Evolutionary conservation across 495 filamentous ascomycete genomes (phyloP).

Genomic region (Tuber brumale): DNA sequence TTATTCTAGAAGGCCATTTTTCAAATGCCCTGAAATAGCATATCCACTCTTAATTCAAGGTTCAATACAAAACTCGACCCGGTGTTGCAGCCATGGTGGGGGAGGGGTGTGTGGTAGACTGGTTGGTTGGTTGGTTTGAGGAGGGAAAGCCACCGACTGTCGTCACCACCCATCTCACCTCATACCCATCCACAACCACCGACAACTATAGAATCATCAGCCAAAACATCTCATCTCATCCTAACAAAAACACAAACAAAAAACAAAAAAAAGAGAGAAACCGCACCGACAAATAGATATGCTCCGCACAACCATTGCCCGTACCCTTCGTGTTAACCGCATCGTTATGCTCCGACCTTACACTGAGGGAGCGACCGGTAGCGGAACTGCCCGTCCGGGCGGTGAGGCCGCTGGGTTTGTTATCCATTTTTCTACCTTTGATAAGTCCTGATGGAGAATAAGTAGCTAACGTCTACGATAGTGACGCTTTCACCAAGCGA

Average conservation of each 20-base stretch:
- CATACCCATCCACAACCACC: background rate
- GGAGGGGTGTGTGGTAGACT: background rate
- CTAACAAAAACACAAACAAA: conserved; percentile 10
- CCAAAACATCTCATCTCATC: conserved; percentile 1
- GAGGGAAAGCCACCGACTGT: background rate
- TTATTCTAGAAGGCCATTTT: background rate
- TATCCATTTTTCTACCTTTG: conserved; percentile 7
- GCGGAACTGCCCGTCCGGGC: conserved; percentile 45
- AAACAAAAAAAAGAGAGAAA: conserved; percentile 13
- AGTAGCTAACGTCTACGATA: background rate
- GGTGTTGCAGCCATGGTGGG: background rate
- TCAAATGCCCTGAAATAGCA: background rate
- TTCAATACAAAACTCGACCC: background rate
- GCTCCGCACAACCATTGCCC: conserved; percentile 38
- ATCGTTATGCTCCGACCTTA: conserved; percentile 33
- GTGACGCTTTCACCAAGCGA: conserved; percentile 84
- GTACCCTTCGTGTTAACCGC: conserved; percentile 34
- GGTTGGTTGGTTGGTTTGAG: background rate
- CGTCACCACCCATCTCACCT: background rate
- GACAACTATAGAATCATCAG: background rate
- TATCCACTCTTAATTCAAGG: background rate
- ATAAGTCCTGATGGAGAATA: background rate
- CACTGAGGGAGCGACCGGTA: conserved; percentile 48
- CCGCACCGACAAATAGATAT: conserved; percentile 26
- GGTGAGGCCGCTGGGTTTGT: conserved; percentile 45